These are phyloP conservation scores for Komagataella pastoris DNA, from an alignment of 805 yeast genomes.

Conservation along the genomic window DNA sequence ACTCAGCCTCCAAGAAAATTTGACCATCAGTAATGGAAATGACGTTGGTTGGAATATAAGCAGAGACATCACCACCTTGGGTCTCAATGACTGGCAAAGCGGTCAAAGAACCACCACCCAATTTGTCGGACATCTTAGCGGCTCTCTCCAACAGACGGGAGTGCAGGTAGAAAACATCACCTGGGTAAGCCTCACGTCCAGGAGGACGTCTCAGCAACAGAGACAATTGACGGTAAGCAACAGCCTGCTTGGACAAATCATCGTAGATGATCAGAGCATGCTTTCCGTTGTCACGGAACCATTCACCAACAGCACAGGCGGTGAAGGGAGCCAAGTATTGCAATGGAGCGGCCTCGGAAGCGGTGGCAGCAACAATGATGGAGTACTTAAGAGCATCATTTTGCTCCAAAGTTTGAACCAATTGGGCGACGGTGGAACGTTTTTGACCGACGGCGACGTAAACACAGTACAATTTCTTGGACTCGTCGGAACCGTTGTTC, in stretches of 20 bases:
- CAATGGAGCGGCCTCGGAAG: constrained; percentile 99
- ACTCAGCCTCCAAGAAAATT: constrained; percentile 98
- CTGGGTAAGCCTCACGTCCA: constrained; percentile 95
- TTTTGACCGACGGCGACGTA: constrained; percentile 99
- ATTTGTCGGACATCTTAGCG: constrained; percentile 84
- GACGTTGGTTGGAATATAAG: constrained; percentile 95
- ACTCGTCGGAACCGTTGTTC: constrained; percentile 91
- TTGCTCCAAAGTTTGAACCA: constrained; percentile 97
- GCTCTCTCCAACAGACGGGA: constrained; percentile 94
- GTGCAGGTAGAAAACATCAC: constrained; percentile 94
- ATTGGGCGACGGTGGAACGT: constrained; percentile 99
- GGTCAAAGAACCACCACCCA: constrained; percentile 91
- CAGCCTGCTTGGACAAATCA: constrained; percentile 98
- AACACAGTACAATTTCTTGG: constrained; percentile 98
- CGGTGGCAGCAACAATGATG: constrained; percentile 98
- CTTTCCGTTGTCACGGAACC: constrained; percentile 99
- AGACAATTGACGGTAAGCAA: constrained; percentile 99
- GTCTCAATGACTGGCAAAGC: constrained; percentile 96
- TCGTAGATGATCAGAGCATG: constrained; percentile 96
- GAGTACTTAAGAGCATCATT: constrained; percentile 96
- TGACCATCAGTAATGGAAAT: constrained; percentile 97
- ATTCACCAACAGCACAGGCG: constrained; percentile 98
- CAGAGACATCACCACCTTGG: constrained; percentile 98
- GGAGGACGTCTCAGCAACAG: constrained; percentile 95
- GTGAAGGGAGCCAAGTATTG: constrained; percentile 99